These are phyloP conservation scores for Annona cherimola DNA, from an alignment of 164 flowering plant genomes.

Conservation along the genomic window DNA sequence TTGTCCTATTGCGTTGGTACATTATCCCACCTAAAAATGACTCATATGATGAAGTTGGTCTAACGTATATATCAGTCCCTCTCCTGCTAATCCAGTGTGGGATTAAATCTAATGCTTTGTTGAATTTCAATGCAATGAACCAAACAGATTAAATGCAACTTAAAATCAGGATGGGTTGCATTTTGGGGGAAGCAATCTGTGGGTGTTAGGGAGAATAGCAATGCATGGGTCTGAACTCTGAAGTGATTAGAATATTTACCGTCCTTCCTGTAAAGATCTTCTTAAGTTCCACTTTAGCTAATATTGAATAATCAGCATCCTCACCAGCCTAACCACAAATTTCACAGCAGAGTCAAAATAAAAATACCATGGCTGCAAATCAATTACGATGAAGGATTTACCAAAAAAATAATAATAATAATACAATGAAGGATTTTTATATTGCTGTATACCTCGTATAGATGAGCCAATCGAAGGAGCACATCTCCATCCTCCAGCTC, in stretches of 20 bases:
- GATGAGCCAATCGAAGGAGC: conserved; percentile 75
- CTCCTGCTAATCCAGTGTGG: too few species aligned
- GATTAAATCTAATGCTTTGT: too few species aligned
- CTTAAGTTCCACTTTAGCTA: conserved; percentile 71
- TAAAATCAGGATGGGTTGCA: neutral
- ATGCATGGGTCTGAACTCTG: neutral
- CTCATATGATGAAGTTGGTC: too few species aligned
- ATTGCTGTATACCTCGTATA: conserved; percentile 51
- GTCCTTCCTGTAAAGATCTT: conserved; percentile 51
- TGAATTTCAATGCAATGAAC: too few species aligned
- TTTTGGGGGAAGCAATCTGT: neutral
- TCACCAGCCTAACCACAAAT: conserved; percentile 48
- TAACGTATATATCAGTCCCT: too few species aligned
- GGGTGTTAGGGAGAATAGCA: neutral
- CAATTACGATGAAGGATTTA: neutral
- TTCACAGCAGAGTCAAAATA: conserved; percentile 1
- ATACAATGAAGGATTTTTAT: neutral
- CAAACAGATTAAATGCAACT: too few species aligned
- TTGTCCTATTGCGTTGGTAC: too few species aligned
- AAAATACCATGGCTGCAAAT: conserved; percentile 3
- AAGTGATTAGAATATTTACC: conserved; percentile 23
- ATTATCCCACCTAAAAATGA: too few species aligned
- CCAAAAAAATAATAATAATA: too few species aligned
- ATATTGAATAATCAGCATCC: conserved; percentile 46
- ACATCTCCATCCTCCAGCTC: conserved; percentile 65